These are phyloP conservation scores for Yamadazyma epiphylla DNA, from an alignment of 1,139 yeast genomes.

Conservation along the genomic window DNA sequence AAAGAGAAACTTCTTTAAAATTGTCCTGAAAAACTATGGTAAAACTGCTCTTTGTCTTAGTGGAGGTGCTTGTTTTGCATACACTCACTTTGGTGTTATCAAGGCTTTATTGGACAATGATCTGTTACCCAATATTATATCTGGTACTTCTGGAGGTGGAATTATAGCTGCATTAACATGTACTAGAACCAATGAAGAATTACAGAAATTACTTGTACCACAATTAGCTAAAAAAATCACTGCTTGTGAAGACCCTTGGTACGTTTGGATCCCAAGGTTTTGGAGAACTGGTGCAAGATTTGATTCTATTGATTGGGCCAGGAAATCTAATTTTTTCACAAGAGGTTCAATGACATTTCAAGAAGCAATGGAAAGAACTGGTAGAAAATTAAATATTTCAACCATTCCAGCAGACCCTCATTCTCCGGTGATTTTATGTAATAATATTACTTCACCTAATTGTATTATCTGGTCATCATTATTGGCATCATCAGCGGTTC, in stretches of 20 bases:
- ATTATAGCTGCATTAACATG: conserved; percentile 73
- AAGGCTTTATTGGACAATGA: conserved; percentile 68
- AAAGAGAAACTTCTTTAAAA: conserved; percentile 55
- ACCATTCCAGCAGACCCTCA: conserved; percentile 83
- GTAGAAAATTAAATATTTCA: conserved; percentile 65
- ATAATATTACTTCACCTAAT: conserved; percentile 73
- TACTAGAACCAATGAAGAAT: conserved; percentile 66
- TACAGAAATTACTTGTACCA: conserved; percentile 54
- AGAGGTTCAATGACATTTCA: conserved; percentile 68
- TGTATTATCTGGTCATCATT: conserved; percentile 81
- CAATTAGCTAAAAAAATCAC: conserved; percentile 62
- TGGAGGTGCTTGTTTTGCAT: conserved; percentile 81
- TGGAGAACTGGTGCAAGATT: conserved; percentile 77
- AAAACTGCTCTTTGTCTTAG: conserved; percentile 69
- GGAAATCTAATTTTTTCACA: conserved; percentile 66
- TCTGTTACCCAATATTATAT: conserved; percentile 61
- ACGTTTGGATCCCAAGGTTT: conserved; percentile 60
- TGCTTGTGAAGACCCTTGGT: conserved; percentile 67
- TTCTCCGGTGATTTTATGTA: conserved; percentile 76
- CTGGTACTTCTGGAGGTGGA: conserved; percentile 85
- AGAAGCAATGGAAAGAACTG: conserved; percentile 67
- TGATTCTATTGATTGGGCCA: conserved; percentile 74
- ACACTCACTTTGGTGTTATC: conserved; percentile 73
- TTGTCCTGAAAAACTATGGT: conserved; percentile 64
- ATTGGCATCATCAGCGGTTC: conserved; percentile 78